phyloP scores from a whole-genome alignment of 306 rosid species.

The Pyrus bretschneideri region DNA sequence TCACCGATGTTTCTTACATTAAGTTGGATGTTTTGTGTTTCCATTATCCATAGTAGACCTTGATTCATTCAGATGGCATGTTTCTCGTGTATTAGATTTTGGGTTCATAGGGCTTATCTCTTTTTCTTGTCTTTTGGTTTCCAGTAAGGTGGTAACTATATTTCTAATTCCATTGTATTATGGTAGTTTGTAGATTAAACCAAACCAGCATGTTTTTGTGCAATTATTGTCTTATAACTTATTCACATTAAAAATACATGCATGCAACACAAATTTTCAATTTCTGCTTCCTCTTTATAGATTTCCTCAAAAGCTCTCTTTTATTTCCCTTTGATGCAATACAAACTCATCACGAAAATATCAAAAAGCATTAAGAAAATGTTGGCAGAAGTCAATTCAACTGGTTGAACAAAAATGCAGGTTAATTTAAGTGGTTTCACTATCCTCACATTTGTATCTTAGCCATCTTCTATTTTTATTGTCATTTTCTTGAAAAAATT shows the following conservation, averaged over 20 bases:
- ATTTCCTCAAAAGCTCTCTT: not conserved
- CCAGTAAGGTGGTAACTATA: not conserved
- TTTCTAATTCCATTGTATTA: not conserved
- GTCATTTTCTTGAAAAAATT: not conserved
- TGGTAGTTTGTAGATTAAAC: slow-evolving; percentile 3
- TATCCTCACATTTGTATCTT: not conserved
- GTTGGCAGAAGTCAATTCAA: not conserved
- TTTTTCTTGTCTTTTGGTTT: not conserved
- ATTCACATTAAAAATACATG: not conserved
- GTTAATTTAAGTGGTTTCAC: not conserved
- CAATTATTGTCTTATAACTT: not conserved
- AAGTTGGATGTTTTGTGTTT: not conserved
- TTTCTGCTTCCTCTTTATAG: not conserved
- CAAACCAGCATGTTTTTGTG: not conserved
- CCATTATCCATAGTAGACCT: not conserved
- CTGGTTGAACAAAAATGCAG: slow-evolving; percentile 5
- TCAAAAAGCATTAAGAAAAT: not conserved
- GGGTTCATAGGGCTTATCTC: not conserved
- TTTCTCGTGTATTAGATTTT: not conserved
- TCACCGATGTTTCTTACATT: not conserved
- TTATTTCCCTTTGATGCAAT: not conserved
- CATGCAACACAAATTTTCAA: not conserved
- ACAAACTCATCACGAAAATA: not conserved
- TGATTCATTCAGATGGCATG: not conserved
- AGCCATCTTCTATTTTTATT: not conserved